Conservation (phyloP, 805 yeast genomes). For the Wickerhamomyces kurtzmanii region DNA sequence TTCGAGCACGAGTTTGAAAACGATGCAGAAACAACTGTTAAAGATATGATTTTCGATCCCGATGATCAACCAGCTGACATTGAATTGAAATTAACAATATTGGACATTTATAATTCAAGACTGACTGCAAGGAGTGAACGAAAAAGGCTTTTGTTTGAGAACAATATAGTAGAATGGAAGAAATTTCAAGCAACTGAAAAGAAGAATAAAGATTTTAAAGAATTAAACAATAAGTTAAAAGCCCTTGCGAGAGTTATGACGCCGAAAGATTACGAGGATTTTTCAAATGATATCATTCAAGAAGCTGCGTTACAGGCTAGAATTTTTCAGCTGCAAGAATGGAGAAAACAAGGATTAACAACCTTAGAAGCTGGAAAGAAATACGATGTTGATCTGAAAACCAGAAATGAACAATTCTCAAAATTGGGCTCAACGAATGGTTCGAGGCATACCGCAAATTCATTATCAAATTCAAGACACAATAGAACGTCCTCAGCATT, state of each 20-base stretch:
- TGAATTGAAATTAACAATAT: constrained; percentile 76
- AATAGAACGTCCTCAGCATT: constrained; percentile 12
- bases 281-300: constrained; percentile 60
- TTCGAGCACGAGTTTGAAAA: constrained; percentile 95
- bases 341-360: constrained; percentile 86
- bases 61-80: constrained; percentile 87
- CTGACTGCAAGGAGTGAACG: constrained; percentile 89
- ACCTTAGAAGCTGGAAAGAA: constrained; percentile 73
- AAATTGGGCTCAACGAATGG: constrained; percentile 20
- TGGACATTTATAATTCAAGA: constrained; percentile 85
- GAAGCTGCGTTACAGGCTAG: constrained; percentile 75
- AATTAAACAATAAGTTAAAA: constrained; percentile 62
- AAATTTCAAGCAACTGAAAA: constrained; percentile 76
- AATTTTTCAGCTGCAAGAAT: constrained; percentile 85
- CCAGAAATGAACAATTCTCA: constrained; percentile 52
- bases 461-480: too few species aligned
- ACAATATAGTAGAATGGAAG: constrained; percentile 76
- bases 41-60: constrained; percentile 92
- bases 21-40: constrained; percentile 90
- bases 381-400: constrained; percentile 81
- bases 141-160: constrained; percentile 70
- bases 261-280: constrained; percentile 68
- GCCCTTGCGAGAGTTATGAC: constrained; percentile 77
- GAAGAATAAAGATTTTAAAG: constrained; percentile 83
- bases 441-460: constrained; percentile 23